phyloP scores from a whole-genome alignment of 2,329 filamentous ascomycete genomes.

The Fusarium sp. region DNA sequence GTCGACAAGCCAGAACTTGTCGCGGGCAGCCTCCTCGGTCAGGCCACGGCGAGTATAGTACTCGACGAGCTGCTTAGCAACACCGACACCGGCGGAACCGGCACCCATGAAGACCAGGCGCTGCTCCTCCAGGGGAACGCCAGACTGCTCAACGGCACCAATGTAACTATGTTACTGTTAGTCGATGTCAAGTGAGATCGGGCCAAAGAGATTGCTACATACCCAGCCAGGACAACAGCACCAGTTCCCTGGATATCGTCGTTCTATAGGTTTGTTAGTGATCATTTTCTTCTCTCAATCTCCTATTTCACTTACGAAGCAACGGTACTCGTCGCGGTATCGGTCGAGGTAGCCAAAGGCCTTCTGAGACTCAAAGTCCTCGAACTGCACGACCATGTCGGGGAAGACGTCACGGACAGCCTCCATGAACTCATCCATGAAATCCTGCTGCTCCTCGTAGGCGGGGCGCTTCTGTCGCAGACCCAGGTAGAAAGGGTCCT shows the following conservation, averaged over 20 bases:
- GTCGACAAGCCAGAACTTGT: constrained; percentile 98
- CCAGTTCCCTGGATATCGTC: constrained; percentile 98
- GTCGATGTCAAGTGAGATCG: constrained; percentile 51
- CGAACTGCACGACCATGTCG: constrained; percentile 86
- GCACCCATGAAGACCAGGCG: constrained; percentile 96
- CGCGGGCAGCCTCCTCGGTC: constrained; percentile 85
- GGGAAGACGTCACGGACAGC: constrained; percentile 81
- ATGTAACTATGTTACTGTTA: constrained; percentile 73
- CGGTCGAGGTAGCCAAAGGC: constrained; percentile 94
- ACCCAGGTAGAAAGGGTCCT: constrained; percentile 86
- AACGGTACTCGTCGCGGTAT: constrained; percentile 89
- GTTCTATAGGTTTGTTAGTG: constrained; percentile 62
- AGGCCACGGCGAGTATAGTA: constrained; percentile 95
- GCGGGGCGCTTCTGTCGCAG: constrained; percentile 85
- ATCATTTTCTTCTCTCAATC: background rate
- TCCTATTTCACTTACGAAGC: constrained; percentile 69
- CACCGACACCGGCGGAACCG: constrained; percentile 94
- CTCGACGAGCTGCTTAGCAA: constrained; percentile 97
- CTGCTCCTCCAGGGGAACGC: constrained; percentile 88
- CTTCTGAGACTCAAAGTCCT: constrained; percentile 93
- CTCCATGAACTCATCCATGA: constrained; percentile 97
- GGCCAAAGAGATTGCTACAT: constrained; percentile 46
- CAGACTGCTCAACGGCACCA: constrained; percentile 83
- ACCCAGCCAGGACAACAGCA: constrained; percentile 90
- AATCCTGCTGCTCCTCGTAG: constrained; percentile 83